Evolutionary conservation across 805 yeast genomes (phyloP), one percentile per base, ranked within the genome.

Genomic region (Metschnikowia hibisci): DNA sequence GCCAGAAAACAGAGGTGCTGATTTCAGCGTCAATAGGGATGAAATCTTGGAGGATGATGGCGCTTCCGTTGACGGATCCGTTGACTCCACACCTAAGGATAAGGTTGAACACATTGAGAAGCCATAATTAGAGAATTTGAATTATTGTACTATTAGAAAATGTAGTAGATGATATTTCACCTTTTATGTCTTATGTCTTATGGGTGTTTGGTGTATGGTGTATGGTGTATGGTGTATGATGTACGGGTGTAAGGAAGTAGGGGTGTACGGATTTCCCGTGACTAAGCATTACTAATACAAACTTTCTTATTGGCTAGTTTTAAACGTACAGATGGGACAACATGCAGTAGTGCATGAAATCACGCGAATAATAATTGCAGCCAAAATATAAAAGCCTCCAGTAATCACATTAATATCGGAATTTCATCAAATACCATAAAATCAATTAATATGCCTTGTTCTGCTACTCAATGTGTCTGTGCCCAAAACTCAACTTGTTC

Each of bases 401-500:
- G 8, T 23, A 6, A 5, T 9, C 4, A 9, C 25, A n/a, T n/a
- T n/a, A n/a, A n/a, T n/a, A n/a, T n/a, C n/a, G n/a, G 8, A 14
- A 2, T n/a, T 9, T 8, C 37, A 26, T 15, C 31, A 27, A 27
- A 11, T n/a, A 27, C n/a, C n/a, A n/a, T n/a, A n/a, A n/a, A n/a
- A 2, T n/a, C 20, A 30, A 29, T 29, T 10, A 30, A 8, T 13
- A 52, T 52, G 56, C 44, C 52, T 28, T 52, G 56, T 38, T 60
- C 74, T 45, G 65, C 74, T 55, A 53, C 69, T 50, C 62, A 64
- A 48, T 79, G 84, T 61, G 72, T 76, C 55, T 79, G 84, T 57
- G 82, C 84, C 52, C 60, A 73, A 48, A 77, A 76, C 51, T 81
- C 84, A 51, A 77, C 78, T 51, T 79, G 84, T 65, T 78, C 84